A percentile compares a stretch with the other conserved stretches of the same genome.
These are phyloP conservation scores for Talaromyces proteolyticus DNA, from an alignment of 495 filamentous ascomycete species.

Conservation along the genomic window DNA sequence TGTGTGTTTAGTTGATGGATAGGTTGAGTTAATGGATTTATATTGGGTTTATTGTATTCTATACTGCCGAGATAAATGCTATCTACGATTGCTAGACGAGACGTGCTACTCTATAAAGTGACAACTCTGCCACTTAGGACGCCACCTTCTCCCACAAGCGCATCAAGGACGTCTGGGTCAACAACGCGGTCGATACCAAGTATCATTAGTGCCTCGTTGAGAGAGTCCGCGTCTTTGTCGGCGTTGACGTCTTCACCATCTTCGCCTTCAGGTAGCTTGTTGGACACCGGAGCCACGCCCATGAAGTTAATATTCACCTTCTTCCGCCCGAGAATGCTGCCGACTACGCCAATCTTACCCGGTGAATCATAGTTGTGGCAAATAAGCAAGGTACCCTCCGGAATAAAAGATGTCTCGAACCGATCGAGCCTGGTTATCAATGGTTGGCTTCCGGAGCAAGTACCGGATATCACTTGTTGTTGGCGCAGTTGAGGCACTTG, in stretches of 20 bases:
- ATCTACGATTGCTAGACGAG: too few species aligned
- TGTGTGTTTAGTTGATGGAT: too few species aligned
- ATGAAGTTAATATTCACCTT: conserved; percentile 68
- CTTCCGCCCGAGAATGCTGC: conserved; percentile 52
- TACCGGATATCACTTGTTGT: conserved; percentile 59
- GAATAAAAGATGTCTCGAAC: conserved; percentile 58
- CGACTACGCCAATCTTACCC: conserved; percentile 69
- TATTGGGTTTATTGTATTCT: background rate
- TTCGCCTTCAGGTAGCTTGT: conserved; percentile 8
- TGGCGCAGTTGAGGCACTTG: conserved; percentile 8
- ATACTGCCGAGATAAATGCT: too few species aligned
- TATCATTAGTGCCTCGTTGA: conserved; percentile 68
- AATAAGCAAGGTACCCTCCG: conserved; percentile 58
- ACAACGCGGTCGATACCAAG: conserved; percentile 56
- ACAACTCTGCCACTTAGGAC: conserved; percentile 60
- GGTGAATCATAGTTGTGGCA: conserved; percentile 67
- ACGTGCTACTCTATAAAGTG: conserved; percentile 23
- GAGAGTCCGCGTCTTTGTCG: conserved; percentile 7
- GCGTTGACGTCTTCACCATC: conserved; percentile 10
- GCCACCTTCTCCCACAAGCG: conserved; percentile 48
- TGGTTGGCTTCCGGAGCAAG: conserved; percentile 48
- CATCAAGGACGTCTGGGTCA: conserved; percentile 45
- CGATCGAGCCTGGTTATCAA: conserved; percentile 61
- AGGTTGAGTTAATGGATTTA: too few species aligned
- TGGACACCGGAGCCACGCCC: conserved; percentile 52